Evolutionary conservation across 202 grass and related monocot species (phyloP), one percentile per base, ranked within the genome.

Genomic region (Zoysia matrella): DNA sequence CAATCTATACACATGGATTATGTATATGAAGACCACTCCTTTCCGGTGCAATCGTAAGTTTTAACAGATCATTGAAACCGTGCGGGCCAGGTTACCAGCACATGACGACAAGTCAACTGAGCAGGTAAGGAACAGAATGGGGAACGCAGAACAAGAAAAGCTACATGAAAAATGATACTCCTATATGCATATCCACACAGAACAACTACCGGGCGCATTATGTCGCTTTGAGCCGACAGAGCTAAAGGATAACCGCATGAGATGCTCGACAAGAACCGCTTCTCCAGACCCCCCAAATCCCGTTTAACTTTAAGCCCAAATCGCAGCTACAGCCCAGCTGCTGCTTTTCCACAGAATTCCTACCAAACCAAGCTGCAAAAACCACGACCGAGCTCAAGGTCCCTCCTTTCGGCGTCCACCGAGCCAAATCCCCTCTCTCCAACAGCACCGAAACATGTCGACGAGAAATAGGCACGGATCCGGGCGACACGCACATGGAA

Each of bases 401-500:
- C 43, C 58, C 11, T 67, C 78, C 10, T 77, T 77, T 15, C 66
- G 15, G 1, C 45, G 72, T 89, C 66, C 18, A 12, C 0, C 45
- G 3, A 8, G 2, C 77, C 44, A 11, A 52, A 67, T 16, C 82
- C 44, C 8, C 60, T 49, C 47, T 57, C 65, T 5, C n/a, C 1
- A 60, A 39, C 55, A 43, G 52, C 42, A 42, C 12, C 47, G 16
- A 45, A 0, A 36, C 41, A 7, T 11, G 53, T 45, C 44, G 11
- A 18, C 7, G 18, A 9, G 30, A 18, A 11, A 52, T 47, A 6
- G 69, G 55, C 69, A 46, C 56, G 50, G 84, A 90, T 86, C 80
- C 80, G 44, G 70, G 83, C 11, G 64, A 49, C 63, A 79, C 75
- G 84, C 50, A 90, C 84, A 80, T 90, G 11, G 39, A 47, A 14